Conservation (phyloP, 768 basidiomycete genomes). For the Scleroderma bovista region DNA sequence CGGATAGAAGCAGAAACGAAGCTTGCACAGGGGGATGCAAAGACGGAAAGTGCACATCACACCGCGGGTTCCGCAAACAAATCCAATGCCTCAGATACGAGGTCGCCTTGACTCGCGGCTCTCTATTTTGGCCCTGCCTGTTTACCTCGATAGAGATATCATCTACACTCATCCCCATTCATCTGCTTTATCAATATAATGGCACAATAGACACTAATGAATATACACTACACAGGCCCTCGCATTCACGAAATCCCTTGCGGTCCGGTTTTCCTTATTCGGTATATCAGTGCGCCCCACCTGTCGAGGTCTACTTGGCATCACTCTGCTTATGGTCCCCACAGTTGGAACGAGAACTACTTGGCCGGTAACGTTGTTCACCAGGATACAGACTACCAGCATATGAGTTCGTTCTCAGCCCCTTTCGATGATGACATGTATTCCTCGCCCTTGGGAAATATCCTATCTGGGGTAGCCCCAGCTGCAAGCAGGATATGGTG, state of each 20-base stretch:
- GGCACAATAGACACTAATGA: slow-evolving; percentile 12
- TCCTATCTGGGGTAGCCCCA: too few species aligned
- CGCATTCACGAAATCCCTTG: neutral
- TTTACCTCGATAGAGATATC: slow-evolving; percentile 13
- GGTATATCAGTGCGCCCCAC: too few species aligned
- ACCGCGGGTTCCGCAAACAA: slow-evolving; percentile 10
- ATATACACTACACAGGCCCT: neutral
- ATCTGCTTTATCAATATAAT: slow-evolving; percentile 10
- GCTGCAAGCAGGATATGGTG: too few species aligned
- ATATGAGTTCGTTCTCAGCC: too few species aligned
- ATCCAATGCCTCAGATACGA: slow-evolving; percentile 10
- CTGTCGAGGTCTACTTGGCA: too few species aligned
- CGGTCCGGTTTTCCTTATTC: too few species aligned
- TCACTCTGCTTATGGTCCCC: too few species aligned
- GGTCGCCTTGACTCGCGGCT: slow-evolving; percentile 14
- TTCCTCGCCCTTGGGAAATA: too few species aligned
- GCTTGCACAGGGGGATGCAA: slow-evolving; percentile 20
- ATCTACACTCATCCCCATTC: slow-evolving; percentile 21
- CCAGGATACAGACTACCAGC: too few species aligned
- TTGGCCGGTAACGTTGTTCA: too few species aligned
- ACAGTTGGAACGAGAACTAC: too few species aligned
- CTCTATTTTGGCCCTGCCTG: slow-evolving; percentile 12
- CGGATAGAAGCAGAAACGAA: slow-evolving; percentile 85
- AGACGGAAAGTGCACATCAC: slow-evolving; percentile 12
- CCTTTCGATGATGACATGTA: too few species aligned